These are phyloP conservation scores for Coccomyxa sp. DNA, from an alignment of 139 green algal genomes.

Conservation along the genomic window DNA sequence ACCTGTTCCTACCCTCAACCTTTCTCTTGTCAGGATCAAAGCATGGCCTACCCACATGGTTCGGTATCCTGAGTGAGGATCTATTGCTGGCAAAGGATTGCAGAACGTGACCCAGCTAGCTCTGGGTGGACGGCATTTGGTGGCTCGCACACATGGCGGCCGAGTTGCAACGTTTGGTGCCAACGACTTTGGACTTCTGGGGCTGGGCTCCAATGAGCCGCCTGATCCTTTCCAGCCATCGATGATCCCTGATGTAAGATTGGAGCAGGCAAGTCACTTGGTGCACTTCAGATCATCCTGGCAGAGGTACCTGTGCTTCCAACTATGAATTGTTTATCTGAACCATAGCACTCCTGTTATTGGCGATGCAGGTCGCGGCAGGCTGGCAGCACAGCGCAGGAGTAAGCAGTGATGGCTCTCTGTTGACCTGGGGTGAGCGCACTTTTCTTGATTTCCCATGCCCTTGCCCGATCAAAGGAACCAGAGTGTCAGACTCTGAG, in stretches of 20 bases:
- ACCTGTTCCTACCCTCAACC: too few species aligned
- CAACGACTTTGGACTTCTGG: slow-evolving; percentile 41
- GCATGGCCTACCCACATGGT: too few species aligned
- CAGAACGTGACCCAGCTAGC: slow-evolving; percentile 10
- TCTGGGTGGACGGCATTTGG: slow-evolving; percentile 28
- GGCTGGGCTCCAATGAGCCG: slow-evolving; percentile 8
- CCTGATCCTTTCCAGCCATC: not conserved
- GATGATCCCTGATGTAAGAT: not conserved
- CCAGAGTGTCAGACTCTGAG: not conserved
- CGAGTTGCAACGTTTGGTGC: slow-evolving; percentile 32
- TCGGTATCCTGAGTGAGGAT: too few species aligned
- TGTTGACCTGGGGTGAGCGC: slow-evolving; percentile 24
- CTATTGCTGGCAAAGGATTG: slow-evolving; percentile 13
- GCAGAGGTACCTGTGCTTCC: too few species aligned
- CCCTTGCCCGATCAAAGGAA: too few species aligned
- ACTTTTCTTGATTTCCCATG: too few species aligned
- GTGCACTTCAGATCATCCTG: too few species aligned
- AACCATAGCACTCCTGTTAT: not conserved
- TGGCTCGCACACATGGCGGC: slow-evolving; percentile 23
- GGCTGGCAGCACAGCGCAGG: slow-evolving; percentile 41
- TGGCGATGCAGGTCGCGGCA: slow-evolving; percentile 7
- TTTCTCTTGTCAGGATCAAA: too few species aligned
- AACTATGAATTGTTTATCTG: too few species aligned
- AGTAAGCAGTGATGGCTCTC: slow-evolving; percentile 14
- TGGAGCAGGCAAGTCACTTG: not conserved